Evolutionary conservation across 2,329 filamentous ascomycete genomes (phyloP).

Genomic region (Botrytis medusae): DNA sequence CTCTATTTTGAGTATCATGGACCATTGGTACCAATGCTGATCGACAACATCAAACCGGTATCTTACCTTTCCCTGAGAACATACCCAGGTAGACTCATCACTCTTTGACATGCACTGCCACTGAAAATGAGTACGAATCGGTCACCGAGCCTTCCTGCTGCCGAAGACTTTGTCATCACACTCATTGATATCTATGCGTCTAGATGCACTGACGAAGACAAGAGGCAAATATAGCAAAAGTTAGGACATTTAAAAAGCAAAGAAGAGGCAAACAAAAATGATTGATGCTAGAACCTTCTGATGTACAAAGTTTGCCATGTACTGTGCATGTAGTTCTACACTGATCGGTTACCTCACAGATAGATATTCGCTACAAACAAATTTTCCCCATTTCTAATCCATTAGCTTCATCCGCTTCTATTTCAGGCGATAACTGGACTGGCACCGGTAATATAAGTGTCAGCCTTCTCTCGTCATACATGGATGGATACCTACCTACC

Average conservation of each 20-base stretch:
- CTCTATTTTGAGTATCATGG: background rate
- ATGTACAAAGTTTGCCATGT: slow-evolving; percentile 3
- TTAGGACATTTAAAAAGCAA: background rate
- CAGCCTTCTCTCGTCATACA: slow-evolving; percentile 12
- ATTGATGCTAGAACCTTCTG: background rate
- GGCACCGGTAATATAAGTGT: background rate
- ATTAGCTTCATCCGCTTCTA: background rate
- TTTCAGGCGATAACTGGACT: background rate
- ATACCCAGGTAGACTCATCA: background rate
- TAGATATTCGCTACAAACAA: background rate
- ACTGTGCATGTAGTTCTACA: background rate
- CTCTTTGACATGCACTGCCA: slow-evolving; percentile 6
- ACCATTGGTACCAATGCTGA: background rate
- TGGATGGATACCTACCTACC: background rate
- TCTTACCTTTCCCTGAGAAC: background rate
- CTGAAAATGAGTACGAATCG: slow-evolving; percentile 2
- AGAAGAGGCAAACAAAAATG: background rate
- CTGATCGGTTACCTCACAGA: background rate
- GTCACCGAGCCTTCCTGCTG: slow-evolving; percentile 7
- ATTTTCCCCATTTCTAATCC: background rate
- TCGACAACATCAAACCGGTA: background rate
- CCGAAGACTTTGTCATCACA: slow-evolving; percentile 3
- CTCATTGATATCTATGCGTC: background rate
- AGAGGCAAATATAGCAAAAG: background rate
- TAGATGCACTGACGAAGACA: background rate